A percentile compares a stretch with the other conserved stretches of the same genome.
phyloP scores from a whole-genome alignment of 345 rosid genomes.

The Eutrema japonicum region DNA sequence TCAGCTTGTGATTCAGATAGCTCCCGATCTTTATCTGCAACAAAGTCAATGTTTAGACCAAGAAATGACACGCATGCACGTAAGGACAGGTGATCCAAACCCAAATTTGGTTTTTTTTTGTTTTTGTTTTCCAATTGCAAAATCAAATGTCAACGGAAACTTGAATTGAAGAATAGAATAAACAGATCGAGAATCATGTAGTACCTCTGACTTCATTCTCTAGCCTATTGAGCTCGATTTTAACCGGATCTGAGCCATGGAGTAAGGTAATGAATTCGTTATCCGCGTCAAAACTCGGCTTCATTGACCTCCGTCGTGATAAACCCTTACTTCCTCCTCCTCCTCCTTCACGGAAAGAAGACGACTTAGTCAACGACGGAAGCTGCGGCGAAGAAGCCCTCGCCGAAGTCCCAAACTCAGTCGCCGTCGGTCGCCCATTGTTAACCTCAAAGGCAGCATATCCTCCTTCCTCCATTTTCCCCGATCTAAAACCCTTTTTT shows the following conservation, averaged over 20 bases:
- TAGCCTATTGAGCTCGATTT: slow-evolving; percentile 93
- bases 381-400: slow-evolving; percentile 36
- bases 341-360: slow-evolving; percentile 72
- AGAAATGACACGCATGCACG: slow-evolving; percentile 38
- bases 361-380: slow-evolving; percentile 56
- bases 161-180: slow-evolving; percentile 40
- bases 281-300: slow-evolving; percentile 85
- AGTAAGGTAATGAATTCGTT: slow-evolving; percentile 86
- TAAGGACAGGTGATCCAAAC: slow-evolving; percentile 10
- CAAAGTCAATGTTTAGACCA: slow-evolving; percentile 32
- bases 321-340: slow-evolving; percentile 57
- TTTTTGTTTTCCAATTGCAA: slow-evolving; percentile 4
- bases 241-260: slow-evolving; percentile 99
- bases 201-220: slow-evolving; percentile 98
- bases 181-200: slow-evolving; percentile 69
- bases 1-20: slow-evolving; percentile 91
- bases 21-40: slow-evolving; percentile 93
- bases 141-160: slow-evolving; percentile 36
- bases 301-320: slow-evolving; percentile 73
- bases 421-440: slow-evolving; percentile 34
- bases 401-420: slow-evolving; percentile 29
- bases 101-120: background rate
- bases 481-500: slow-evolving; percentile 24
- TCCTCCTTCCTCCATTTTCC: slow-evolving; percentile 39
- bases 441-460: slow-evolving; percentile 31